Conservation (phyloP, 1,284 basidiomycete genomes). For the Lignosus rhinocerotis region DNA sequence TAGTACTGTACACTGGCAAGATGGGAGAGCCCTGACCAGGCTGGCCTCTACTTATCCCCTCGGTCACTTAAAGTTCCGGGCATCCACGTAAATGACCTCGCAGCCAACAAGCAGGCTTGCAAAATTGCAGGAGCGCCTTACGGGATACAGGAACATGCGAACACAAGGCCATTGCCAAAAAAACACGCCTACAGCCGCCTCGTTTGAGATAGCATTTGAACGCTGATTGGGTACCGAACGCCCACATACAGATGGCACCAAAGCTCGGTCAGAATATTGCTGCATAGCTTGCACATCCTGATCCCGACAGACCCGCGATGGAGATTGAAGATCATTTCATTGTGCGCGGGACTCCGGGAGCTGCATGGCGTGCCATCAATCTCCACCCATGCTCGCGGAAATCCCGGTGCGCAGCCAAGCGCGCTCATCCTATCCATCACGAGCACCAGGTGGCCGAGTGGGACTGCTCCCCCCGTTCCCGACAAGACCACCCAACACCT, state of each 20-base stretch:
- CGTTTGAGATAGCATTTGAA: background rate
- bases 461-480: constrained; percentile 22
- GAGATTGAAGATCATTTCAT: background rate
- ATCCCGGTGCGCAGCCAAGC: background rate
- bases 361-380: background rate
- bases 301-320: background rate
- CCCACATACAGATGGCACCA: background rate
- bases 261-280: background rate
- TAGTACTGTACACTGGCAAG: background rate
- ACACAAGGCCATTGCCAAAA: background rate
- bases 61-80: background rate
- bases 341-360: background rate
- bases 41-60: background rate
- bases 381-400: background rate
- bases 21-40: background rate
- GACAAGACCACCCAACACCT: constrained; percentile 49
- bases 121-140: background rate
- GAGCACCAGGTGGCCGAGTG: background rate
- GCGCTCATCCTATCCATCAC: constrained; percentile 6
- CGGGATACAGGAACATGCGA: background rate
- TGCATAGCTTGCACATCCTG: background rate
- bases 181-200: background rate
- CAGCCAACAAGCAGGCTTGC: background rate
- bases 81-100: background rate
- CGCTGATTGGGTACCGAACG: background rate